Evolutionary conservation across 257 asterid species (phyloP), one percentile per base, ranked within the genome.

Genomic region (Voacanga thouarsii): DNA sequence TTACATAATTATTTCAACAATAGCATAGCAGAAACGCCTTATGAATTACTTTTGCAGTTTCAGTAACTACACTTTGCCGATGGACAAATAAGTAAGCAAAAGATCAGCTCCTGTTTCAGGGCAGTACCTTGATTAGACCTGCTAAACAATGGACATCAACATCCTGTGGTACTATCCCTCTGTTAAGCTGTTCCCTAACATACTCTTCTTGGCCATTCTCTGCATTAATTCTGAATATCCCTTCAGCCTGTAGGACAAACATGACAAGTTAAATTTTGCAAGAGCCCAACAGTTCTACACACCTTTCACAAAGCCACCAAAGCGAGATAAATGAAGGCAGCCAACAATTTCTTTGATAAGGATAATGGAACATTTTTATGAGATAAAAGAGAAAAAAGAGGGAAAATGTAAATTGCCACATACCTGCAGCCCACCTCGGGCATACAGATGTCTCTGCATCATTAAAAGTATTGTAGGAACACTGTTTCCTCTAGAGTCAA

Each of bases 391-490:
- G 24, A 18, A 18, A 21, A 5, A 19, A 18, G 61, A 21, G 23
- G 33, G 5, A 19, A 63, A 53, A 47, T 70, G 60, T 7, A 43
- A 33, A 53, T 56, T 15, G 28, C n/a, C 60, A 12, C 72, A 37
- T 80, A 93, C 98, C 94, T 90, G 91, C 80, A 93, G 86, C 44
- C 97, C 97, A 30, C 98, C 92, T 79, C 86, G 92, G 43, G 79
- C 75, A 78, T 93, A 89, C 79, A 93, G 84, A 64, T 94, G 87
- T 49, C 94, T 83, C 79, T 93, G 97, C 98, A 93, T 91, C 97
- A 93, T 89, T 49, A 93, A 81, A 43, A 93, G 89, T 79, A 91
- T 91, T 24, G 97, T 93, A 6, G 98, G 98, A 23, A 93, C 93
- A 43, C 93, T 86, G 71, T 93, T 93, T 73, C 97, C 98, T 80